Percentiles rank a stretch among this genome's conserved stretches.
Conservation (phyloP, 2,329 filamentous ascomycete genomes). For the Pyricularia sp. region DNA sequence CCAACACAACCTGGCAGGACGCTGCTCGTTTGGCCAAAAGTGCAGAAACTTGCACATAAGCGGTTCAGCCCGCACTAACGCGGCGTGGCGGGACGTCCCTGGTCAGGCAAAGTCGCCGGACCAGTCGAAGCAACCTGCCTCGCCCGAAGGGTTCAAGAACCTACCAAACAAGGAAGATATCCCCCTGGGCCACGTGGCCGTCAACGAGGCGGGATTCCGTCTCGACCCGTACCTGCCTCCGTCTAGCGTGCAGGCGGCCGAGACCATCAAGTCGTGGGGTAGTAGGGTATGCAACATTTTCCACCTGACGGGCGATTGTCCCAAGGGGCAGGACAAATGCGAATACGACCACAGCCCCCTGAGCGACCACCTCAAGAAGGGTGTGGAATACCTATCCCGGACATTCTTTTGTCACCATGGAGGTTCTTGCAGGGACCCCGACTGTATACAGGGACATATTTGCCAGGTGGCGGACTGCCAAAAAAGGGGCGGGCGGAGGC, state of each 20-base stretch:
- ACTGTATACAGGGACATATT: constrained; percentile 20
- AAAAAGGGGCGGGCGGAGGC: constrained; percentile 19
- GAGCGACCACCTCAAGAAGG: background rate
- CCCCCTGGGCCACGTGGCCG: background rate
- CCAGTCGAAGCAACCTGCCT: background rate
- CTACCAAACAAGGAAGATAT: background rate
- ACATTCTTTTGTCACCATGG: background rate
- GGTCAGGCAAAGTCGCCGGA: background rate
- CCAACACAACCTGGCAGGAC: background rate
- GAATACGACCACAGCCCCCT: background rate
- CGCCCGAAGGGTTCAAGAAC: background rate
- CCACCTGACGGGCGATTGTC: background rate
- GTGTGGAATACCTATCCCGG: background rate
- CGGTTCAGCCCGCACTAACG: background rate
- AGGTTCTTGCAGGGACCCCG: constrained; percentile 22
- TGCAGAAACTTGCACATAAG: background rate
- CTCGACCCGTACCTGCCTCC: background rate
- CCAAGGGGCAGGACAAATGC: background rate
- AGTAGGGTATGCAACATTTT: background rate
- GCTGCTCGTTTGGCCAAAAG: background rate
- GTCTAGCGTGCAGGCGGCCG: background rate
- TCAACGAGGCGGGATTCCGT: background rate
- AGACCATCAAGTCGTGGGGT: background rate
- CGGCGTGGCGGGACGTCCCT: background rate
- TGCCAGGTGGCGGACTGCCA: constrained; percentile 22